A percentile compares a stretch with the other conserved stretches of the same genome.
These are phyloP conservation scores for Alternaria triticina DNA, from an alignment of 2,329 filamentous ascomycete genomes.

Conservation along the genomic window DNA sequence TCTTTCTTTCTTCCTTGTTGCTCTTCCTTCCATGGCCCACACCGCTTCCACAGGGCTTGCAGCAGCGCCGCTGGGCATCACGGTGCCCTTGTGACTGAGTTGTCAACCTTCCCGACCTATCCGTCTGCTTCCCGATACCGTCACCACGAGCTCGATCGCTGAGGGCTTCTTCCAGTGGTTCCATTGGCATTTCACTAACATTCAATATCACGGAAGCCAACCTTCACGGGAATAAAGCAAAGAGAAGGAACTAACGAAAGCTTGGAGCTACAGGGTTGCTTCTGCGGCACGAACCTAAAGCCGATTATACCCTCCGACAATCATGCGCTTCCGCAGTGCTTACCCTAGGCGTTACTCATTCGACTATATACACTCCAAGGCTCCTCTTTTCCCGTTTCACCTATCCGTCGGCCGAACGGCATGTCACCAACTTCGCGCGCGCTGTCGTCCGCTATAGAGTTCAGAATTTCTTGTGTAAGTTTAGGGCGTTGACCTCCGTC, in stretches of 20 bases:
- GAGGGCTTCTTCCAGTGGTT: background rate
- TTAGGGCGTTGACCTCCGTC: background rate
- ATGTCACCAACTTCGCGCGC: background rate
- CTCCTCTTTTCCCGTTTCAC: background rate
- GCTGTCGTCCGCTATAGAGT: background rate
- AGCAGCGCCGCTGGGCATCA: background rate
- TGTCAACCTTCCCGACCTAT: background rate
- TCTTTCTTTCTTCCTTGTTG: background rate
- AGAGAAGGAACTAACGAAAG: background rate
- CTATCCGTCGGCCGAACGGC: background rate
- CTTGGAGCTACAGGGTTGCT: background rate
- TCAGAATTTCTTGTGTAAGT: background rate
- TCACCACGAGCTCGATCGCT: background rate
- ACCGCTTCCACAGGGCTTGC: background rate
- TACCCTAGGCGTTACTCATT: background rate
- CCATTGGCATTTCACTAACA: background rate
- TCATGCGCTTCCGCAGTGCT: background rate
- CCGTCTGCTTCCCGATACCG: background rate
- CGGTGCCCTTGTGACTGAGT: background rate
- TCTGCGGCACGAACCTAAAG: background rate
- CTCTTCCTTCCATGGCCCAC: background rate
- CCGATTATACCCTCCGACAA: background rate
- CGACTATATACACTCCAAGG: background rate
- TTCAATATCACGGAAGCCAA: background rate
- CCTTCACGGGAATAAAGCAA: background rate